These are phyloP conservation scores for Leptomonas pyrrhocoris DNA, from an alignment of 208 protist species.

Conservation along the genomic window DNA sequence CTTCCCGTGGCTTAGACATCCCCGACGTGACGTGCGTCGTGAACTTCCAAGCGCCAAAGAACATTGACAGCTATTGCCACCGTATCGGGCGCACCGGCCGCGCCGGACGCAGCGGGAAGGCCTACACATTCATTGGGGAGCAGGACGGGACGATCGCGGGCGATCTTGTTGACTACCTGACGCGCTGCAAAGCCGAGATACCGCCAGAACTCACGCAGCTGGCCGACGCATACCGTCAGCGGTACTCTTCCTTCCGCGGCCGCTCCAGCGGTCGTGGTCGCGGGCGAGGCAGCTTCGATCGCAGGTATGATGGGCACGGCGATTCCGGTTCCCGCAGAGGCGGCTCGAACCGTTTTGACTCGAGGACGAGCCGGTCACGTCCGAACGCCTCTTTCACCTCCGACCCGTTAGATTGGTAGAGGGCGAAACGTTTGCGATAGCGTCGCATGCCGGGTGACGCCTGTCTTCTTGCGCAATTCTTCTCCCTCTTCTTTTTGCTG, in stretches of 20 bases:
- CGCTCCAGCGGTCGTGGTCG: slow-evolving; percentile 17
- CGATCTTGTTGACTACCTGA: slow-evolving; percentile 76
- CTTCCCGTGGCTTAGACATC: slow-evolving; percentile 95
- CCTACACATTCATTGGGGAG: slow-evolving; percentile 84
- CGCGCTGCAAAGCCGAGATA: slow-evolving; percentile 63
- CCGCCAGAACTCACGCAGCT: slow-evolving; percentile 56
- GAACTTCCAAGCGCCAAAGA: slow-evolving; percentile 93
- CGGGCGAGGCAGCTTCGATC: slow-evolving; percentile 2
- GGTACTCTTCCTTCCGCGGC: background rate
- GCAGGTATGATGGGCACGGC: background rate
- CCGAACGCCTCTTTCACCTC: background rate
- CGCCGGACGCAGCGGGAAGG: slow-evolving; percentile 80
- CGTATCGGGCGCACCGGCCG: slow-evolving; percentile 95
- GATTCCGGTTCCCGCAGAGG: background rate
- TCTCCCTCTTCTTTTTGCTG: background rate
- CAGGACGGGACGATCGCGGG: slow-evolving; percentile 57
- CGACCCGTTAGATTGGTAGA: slow-evolving; percentile 8
- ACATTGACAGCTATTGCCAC: slow-evolving; percentile 95
- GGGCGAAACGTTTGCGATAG: background rate
- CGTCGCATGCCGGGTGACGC: no score
- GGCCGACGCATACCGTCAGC: slow-evolving; percentile 35
- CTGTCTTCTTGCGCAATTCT: background rate
- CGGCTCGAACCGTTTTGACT: slow-evolving; percentile 7
- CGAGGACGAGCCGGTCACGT: background rate
- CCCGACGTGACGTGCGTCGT: slow-evolving; percentile 93